These are phyloP conservation scores for Podospora pseudoanserina DNA, from an alignment of 495 filamentous ascomycete species.

Conservation along the genomic window DNA sequence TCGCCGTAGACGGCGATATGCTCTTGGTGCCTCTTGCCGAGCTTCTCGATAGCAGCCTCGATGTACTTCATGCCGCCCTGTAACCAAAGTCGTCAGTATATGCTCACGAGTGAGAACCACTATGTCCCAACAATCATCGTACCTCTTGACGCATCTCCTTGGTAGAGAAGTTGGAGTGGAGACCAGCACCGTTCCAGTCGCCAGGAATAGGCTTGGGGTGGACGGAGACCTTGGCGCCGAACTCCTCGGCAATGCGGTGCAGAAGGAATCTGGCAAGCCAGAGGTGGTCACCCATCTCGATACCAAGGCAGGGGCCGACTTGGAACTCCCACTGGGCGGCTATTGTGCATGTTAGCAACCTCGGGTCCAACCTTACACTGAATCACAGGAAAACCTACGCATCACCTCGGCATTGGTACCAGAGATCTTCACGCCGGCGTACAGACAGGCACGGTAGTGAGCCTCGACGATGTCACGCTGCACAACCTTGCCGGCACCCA, in stretches of 20 bases:
- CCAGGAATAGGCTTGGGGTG: slow-evolving; percentile 97
- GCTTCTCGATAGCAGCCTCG: slow-evolving; percentile 60
- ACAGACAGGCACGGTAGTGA: slow-evolving; percentile 97
- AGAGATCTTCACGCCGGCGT: slow-evolving; percentile 86
- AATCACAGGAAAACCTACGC: slow-evolving; percentile 11
- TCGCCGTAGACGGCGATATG: slow-evolving; percentile 98
- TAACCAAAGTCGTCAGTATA: slow-evolving; percentile 36
- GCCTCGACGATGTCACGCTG: slow-evolving; percentile 98
- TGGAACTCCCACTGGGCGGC: slow-evolving; percentile 97
- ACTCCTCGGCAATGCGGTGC: slow-evolving; percentile 94
- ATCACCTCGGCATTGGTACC: slow-evolving; percentile 96
- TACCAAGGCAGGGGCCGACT: slow-evolving; percentile 89
- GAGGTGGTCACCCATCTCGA: slow-evolving; percentile 93
- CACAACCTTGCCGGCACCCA: slow-evolving; percentile 94
- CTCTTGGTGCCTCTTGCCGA: slow-evolving; percentile 82
- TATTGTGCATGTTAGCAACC: slow-evolving; percentile 5
- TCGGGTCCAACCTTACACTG: background rate
- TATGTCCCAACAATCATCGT: background rate
- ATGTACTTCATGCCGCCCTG: slow-evolving; percentile 88
- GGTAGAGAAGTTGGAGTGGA: slow-evolving; percentile 91
- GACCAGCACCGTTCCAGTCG: slow-evolving; percentile 99
- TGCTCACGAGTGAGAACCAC: no score
- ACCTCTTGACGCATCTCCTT: slow-evolving; percentile 62
- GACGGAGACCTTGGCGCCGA: slow-evolving; percentile 93
- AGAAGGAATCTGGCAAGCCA: slow-evolving; percentile 97